Evolutionary conservation across 1,284 basidiomycete species (phyloP).

Genomic region (Boletus sp.): DNA sequence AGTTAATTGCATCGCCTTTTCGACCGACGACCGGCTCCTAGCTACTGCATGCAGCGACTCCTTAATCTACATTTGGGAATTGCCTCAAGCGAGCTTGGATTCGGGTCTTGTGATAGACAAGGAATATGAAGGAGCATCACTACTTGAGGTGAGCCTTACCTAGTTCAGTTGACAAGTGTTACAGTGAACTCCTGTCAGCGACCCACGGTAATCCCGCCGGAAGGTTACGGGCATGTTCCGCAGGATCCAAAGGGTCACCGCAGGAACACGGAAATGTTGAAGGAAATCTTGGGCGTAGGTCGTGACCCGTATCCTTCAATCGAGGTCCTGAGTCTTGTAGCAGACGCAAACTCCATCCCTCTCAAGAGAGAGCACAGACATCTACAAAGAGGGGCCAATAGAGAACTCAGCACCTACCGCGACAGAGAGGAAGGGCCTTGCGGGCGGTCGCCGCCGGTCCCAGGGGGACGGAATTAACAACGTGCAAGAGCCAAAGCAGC

Average conservation of each 20-base stretch:
- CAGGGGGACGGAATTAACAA: constrained; percentile 5
- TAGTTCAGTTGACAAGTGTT: constrained; percentile 1
- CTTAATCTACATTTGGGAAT: constrained; percentile 33
- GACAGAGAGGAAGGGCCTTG: constrained; percentile 11
- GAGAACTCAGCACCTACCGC: constrained; percentile 14
- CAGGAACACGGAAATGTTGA: constrained; percentile 18
- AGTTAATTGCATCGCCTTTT: constrained; percentile 33
- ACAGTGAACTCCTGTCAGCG: constrained; percentile 20
- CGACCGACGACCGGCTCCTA: constrained; percentile 31
- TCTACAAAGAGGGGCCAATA: constrained; percentile 8
- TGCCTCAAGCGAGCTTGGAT: constrained; percentile 33
- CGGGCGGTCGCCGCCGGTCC: constrained; percentile 7
- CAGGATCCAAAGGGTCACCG: constrained; percentile 8
- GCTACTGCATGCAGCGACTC: constrained; percentile 35
- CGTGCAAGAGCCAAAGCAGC: constrained; percentile 15
- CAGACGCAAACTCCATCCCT: constrained; percentile 19
- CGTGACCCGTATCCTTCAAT: background rate
- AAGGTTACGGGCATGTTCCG: constrained; percentile 1
- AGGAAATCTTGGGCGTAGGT: constrained; percentile 26
- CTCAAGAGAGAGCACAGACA: constrained; percentile 9
- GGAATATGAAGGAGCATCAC: constrained; percentile 31
- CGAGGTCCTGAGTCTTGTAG: constrained; percentile 15
- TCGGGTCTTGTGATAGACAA: constrained; percentile 36
- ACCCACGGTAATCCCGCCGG: constrained; percentile 8
- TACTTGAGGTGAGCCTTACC: constrained; percentile 30